Base-by-base conservation (phyloP, 495 filamentous ascomycete species). In the Astrothelium subdiscretum region DNA sequence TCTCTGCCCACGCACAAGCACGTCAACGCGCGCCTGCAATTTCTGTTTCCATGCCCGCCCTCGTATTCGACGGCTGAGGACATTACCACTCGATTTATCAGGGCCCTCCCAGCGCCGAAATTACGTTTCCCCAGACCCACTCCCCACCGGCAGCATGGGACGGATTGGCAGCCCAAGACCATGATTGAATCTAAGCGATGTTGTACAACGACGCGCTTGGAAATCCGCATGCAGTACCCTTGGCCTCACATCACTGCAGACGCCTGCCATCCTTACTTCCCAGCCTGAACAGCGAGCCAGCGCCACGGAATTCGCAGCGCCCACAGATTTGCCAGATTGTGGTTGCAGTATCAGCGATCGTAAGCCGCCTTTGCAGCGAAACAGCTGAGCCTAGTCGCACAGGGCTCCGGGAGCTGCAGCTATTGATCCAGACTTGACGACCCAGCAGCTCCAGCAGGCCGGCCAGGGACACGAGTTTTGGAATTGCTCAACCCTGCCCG, bases 91-190 rank as follows among this genome's bases (percentile, higher is more conserved):
- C 43, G 20, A 15, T 22, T n/a, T 48, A 22, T n/a, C 43, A 15
- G 12, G 43, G 11, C 10, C 43, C 5, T 48, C 43, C 12, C 43
- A 15, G 35, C 43, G 5, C 43, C 43, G 43, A 48, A 58, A 58
- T 58, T 58, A 31, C 26, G 18, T 24, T 48, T 48, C n/a, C 43
- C 43, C 43, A 48, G 43, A 48, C 43, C 0, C 43, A 63, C 40
- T 58, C 63, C 51, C 35, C 51, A 62, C 65, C 65, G 57, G 24
- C 62, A 63, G 65, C 65, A 71, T 69, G 69, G 69, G 64, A 57
- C 60, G 59, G 44, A 57, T 61, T 35, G 31, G 12, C 42, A 31
- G 26, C 40, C 32, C 60, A 54, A 32, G 32, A 32, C 59, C 32
- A 68, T 63, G 51, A 65, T n/a, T 42, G 48, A 62, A 31, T 61